Conservation (phyloP, 192 early-diverging fungal species). For the Radiomyces spectabilis region DNA sequence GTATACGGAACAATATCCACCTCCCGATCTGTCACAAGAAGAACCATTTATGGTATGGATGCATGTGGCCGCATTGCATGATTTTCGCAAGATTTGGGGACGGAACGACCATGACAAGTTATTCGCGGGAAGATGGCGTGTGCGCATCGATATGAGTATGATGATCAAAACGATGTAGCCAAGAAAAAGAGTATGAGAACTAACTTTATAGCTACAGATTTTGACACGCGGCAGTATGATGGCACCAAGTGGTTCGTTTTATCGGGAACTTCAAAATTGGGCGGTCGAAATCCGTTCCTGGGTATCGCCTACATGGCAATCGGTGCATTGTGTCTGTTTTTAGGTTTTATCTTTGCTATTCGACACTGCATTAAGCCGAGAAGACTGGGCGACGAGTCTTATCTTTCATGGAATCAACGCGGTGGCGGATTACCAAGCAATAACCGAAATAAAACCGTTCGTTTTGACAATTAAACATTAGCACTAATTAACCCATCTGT, state of each 20-base stretch:
- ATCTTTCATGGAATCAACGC: slow-evolving; percentile 91
- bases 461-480: too few species aligned
- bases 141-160: slow-evolving; percentile 68
- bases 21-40: slow-evolving; percentile 57
- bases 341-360: slow-evolving; percentile 82
- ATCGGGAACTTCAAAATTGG: slow-evolving; percentile 87
- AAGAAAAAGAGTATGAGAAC: not conserved
- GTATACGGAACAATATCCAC: slow-evolving; percentile 33
- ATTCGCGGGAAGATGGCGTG: slow-evolving; percentile 56
- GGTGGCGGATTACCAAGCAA: slow-evolving; percentile 16
- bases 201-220: slow-evolving; percentile 48
- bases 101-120: slow-evolving; percentile 55
- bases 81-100: slow-evolving; percentile 90
- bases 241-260: slow-evolving; percentile 95
- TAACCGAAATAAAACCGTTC: too few species aligned
- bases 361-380: slow-evolving; percentile 90
- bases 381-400: slow-evolving; percentile 90
- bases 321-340: slow-evolving; percentile 79
- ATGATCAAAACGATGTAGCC: not conserved
- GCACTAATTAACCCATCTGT: too few species aligned
- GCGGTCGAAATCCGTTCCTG: slow-evolving; percentile 92
- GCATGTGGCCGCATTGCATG: slow-evolving; percentile 87
- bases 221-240: slow-evolving; percentile 73
- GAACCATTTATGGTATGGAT: slow-evolving; percentile 96
- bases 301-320: slow-evolving; percentile 95